These are phyloP conservation scores for Naumovozyma castellii DNA, from an alignment of 805 yeast species.

Conservation along the genomic window DNA sequence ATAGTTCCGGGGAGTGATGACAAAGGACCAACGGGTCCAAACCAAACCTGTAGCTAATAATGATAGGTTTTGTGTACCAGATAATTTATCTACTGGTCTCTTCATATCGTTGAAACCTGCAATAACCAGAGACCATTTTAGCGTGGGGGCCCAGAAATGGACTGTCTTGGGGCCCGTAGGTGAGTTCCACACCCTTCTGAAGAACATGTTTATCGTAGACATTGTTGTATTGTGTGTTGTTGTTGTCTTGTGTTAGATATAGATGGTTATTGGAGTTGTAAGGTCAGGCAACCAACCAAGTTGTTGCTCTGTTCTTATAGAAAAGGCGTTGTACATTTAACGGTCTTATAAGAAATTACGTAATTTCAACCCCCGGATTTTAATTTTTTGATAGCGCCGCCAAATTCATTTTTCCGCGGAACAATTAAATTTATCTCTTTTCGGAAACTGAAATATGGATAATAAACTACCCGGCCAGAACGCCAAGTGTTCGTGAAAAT, in stretches of 20 bases:
- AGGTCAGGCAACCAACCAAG: no score
- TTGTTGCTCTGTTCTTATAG: no score
- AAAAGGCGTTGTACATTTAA: no score
- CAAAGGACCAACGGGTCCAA: constrained; percentile 98
- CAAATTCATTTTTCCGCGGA: no score
- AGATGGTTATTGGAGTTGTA: no score
- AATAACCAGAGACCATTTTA: constrained; percentile 79
- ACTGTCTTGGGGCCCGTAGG: constrained; percentile 97
- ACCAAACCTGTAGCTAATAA: constrained; percentile 84
- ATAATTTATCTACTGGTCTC: constrained; percentile 85
- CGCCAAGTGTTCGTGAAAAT: no score
- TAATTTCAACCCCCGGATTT: no score
- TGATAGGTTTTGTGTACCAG: constrained; percentile 63
- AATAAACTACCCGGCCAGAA: no score
- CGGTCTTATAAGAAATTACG: no score
- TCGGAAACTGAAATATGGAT: no score
- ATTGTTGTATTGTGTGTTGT: constrained; percentile 3
- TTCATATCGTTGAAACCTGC: constrained; percentile 83
- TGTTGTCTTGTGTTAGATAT: not conserved
- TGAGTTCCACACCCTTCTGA: constrained; percentile 64
- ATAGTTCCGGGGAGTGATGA: constrained; percentile 78
- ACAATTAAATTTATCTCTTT: no score
- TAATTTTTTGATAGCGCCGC: no score
- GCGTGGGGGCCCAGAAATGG: constrained; percentile 83
- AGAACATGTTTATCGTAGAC: constrained; percentile 26